These are phyloP conservation scores for Leptomonas seymouri DNA, from an alignment of 208 protist genomes.

Conservation along the genomic window DNA sequence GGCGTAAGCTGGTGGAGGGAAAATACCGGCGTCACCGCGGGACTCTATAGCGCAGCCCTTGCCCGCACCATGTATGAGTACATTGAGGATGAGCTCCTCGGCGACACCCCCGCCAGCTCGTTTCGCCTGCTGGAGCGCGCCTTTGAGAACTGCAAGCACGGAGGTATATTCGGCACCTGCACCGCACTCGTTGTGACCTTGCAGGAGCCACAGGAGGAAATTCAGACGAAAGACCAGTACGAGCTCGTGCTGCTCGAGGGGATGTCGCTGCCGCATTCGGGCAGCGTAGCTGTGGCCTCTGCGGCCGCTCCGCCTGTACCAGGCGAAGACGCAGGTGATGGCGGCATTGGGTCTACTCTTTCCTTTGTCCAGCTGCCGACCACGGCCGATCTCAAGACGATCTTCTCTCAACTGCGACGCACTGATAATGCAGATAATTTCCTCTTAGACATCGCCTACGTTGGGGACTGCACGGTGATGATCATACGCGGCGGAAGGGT, in stretches of 20 bases:
- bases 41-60: constrained; percentile 68
- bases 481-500: constrained; percentile 56
- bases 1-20: constrained; percentile 83
- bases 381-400: constrained; percentile 17
- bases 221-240: constrained; percentile 50
- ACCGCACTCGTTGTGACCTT: constrained; percentile 72
- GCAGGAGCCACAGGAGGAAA: constrained; percentile 44
- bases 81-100: constrained; percentile 66
- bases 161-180: constrained; percentile 61
- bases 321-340: neutral
- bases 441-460: constrained; percentile 57
- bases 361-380: neutral
- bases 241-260: constrained; percentile 27
- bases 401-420: constrained; percentile 5
- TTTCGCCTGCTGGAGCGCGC: constrained; percentile 53
- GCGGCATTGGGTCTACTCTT: neutral
- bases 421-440: constrained; percentile 32
- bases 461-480: constrained; percentile 70
- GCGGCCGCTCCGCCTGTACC: neutral
- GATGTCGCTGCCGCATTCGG: constrained; percentile 1
- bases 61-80: constrained; percentile 67
- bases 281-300: neutral
- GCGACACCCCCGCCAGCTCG: constrained; percentile 54
- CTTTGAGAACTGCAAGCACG: constrained; percentile 55
- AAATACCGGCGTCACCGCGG: constrained; percentile 55